phyloP scores from a whole-genome alignment of 768 basidiomycete genomes.

The Tephrocybe sp. region DNA sequence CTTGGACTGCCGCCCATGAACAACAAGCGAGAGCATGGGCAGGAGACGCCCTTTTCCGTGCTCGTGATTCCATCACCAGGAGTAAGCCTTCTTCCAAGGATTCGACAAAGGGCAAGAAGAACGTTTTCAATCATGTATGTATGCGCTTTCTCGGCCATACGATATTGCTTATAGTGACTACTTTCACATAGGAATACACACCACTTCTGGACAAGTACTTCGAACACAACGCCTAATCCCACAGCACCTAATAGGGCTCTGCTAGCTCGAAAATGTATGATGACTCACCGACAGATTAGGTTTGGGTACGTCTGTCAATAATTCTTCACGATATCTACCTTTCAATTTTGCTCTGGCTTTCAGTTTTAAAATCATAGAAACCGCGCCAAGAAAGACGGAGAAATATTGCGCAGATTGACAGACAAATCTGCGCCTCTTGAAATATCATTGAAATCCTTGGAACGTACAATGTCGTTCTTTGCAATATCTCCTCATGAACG shows the following conservation, averaged over 20 bases:
- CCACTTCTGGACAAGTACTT: constrained; percentile 51
- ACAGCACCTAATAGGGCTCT: constrained; percentile 35
- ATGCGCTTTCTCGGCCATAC: too few species aligned
- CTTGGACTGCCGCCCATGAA: too few species aligned
- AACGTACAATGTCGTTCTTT: constrained; percentile 25
- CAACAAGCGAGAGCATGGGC: too few species aligned
- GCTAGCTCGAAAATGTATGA: constrained; percentile 42
- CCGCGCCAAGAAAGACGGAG: constrained; percentile 34
- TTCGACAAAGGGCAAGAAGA: too few species aligned
- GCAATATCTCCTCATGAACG: constrained; percentile 20
- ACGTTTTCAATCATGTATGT: too few species aligned
- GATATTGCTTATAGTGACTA: too few species aligned
- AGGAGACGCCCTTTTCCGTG: too few species aligned
- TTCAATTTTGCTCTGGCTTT: background rate
- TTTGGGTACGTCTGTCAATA: constrained; percentile 58
- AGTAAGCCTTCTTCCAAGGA: too few species aligned
- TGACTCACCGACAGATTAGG: constrained; percentile 49
- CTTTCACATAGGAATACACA: constrained; percentile 37
- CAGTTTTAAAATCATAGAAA: constrained; percentile 59
- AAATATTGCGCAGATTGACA: constrained; percentile 16
- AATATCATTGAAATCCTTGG: constrained; percentile 23
- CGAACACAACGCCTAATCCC: constrained; percentile 46
- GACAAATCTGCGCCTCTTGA: constrained; percentile 20
- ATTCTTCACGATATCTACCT: background rate
- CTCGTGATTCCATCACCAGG: too few species aligned